Percentiles rank a stretch among this genome's conserved stretches.
phyloP scores from a whole-genome alignment of 2,329 filamentous ascomycete genomes.

The Alternaria brassicicola region DNA sequence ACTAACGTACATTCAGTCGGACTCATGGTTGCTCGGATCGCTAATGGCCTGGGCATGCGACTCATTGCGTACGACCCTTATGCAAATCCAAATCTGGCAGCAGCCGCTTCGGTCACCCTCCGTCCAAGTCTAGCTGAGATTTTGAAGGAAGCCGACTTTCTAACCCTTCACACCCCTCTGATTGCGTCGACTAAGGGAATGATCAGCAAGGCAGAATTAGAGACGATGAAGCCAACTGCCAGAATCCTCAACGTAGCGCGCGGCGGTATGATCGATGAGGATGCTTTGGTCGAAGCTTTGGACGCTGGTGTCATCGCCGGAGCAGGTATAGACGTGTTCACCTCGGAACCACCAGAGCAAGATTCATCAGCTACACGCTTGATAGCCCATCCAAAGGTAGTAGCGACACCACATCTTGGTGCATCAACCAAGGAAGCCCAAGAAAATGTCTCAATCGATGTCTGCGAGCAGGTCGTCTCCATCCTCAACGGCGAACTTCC shows the following conservation, averaged over 20 bases:
- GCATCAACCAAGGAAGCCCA: constrained; percentile 83
- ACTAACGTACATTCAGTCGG: constrained; percentile 61
- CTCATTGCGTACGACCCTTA: constrained; percentile 79
- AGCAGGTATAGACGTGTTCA: constrained; percentile 81
- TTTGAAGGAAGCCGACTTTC: constrained; percentile 72
- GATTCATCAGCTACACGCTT: constrained; percentile 67
- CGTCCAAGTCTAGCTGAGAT: constrained; percentile 65
- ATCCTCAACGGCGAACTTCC: constrained; percentile 76
- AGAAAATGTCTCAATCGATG: constrained; percentile 82
- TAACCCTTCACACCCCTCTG: constrained; percentile 82
- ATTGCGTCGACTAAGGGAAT: constrained; percentile 78
- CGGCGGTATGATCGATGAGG: constrained; percentile 81
- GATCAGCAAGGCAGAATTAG: constrained; percentile 70
- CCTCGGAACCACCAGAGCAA: constrained; percentile 70
- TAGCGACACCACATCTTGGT: constrained; percentile 79
- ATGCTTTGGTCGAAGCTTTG: constrained; percentile 71
- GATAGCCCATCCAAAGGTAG: constrained; percentile 71
- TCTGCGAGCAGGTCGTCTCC: constrained; percentile 78
- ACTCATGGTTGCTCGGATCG: constrained; percentile 79
- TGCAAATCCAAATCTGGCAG: constrained; percentile 73
- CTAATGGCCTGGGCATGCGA: constrained; percentile 76
- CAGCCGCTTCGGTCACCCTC: constrained; percentile 69
- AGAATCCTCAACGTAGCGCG: constrained; percentile 79
- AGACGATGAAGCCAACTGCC: constrained; percentile 74
- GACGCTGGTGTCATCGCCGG: constrained; percentile 74